Evolutionary conservation across 495 filamentous ascomycete genomes (phyloP), one percentile per base, ranked within the genome.

Genomic region (Penicillium angulare): DNA sequence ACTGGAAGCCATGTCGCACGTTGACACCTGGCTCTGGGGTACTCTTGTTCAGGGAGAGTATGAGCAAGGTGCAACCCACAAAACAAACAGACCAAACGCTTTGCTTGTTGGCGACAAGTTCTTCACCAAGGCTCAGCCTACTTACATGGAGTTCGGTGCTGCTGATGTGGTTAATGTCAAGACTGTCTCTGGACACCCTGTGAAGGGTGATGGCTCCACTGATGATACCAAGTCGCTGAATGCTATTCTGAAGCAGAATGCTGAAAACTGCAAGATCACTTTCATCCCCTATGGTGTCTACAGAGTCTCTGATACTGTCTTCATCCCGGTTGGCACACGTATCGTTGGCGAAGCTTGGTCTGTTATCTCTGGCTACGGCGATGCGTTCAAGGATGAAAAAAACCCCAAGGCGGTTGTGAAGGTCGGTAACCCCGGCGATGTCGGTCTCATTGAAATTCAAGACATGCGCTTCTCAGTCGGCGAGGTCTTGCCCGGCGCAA

Each of bases 271-370:
- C 63, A 81, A 78, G 48, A 65, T 86, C 18, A 71, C 79, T 1
- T 87, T 76, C 58, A 82, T 88, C 54, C 83, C 84, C 3, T 67
- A 70, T 18, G 84, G 85, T 9, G 75, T 75, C 0, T 88, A 88
- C 56, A 59, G 76, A 7, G 77, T 87, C 29, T 81, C 71, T 5
- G 64, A 73, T 20, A 88, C 85, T 0, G 57, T 88, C 31, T 53
- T 68, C 31, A 64, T 87, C 32, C 85, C 83, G 0, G 60, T 71
- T 0, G 75, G 75, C 7, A 73, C 76, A 12, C 70, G 74, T 7
- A 80, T 85, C 21, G 74, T 84, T 3, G 81, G 82, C 21, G 79
- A 84, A 51, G 71, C 70, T 10, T 81, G 72, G 60, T 61, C 75
- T 21, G 72, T 75, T 3, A 80, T 84, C 42, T 63, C 76, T 7